Evolutionary conservation across 352 stramenopile species (phyloP), one percentile per base, ranked within the genome.

Genomic region (Peronospora farinosa): DNA sequence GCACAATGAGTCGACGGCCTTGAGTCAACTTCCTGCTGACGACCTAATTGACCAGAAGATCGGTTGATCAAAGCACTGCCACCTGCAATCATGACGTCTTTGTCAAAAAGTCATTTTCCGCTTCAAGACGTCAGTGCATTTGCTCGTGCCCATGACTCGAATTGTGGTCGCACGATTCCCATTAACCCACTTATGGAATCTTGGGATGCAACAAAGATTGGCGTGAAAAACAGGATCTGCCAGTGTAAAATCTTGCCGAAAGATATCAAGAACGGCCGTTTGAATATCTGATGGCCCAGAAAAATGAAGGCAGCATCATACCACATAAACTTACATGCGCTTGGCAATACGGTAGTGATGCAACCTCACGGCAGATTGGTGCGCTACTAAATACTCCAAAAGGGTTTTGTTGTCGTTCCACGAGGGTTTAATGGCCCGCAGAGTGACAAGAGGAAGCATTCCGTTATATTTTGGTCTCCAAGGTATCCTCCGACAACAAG

Each of bases 341-440:
- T 62, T 54, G 27, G 31, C 1, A 45, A 65, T 5, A 72, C 54
- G 0, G 52, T 27, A 1, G 60, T 64, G 25, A 53, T 88, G 5
- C 71, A 78, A 45, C 52, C 4, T 41, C 54, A 1, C 32, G 65
- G 30, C 72, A 80, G 40, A 63, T 86, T 46, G 5, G 21, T 23
- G 21, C 21, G 21, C 4, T 23, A 23, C 21, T 23, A n/a, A n/a
- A n/a, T n/a, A n/a, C 47, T 86, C 38, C 71, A 84, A 35, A 69
- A 66, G 48, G 73, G 73, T 6, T 44, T 81, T 17, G 51, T 78
- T 2, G 52, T 87, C n/a, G 48, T 81, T 37, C 71, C 73, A 1
- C 47, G 69, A 7, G 27, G 46, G 5, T 50, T 36, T 21, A 12
- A 63, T 46, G 58, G 61, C 23, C 49, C 55, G 36, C 32, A 51